Evolutionary conservation across 2,329 filamentous ascomycete genomes (phyloP), one percentile per base, ranked within the genome.

Genomic region (Penicillium rolfsii): DNA sequence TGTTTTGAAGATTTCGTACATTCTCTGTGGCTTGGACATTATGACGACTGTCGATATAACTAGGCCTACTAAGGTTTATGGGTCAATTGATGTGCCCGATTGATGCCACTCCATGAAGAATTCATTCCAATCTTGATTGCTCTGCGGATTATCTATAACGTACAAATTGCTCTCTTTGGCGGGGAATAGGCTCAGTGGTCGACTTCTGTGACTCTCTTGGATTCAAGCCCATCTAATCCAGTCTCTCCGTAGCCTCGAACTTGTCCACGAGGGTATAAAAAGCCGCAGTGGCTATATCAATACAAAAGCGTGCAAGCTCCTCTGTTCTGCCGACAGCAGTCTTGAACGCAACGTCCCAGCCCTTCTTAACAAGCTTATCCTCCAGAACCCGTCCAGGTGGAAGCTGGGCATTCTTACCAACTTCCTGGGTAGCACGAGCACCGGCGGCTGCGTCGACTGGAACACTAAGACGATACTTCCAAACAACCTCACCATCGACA

Each of bases 401-500:
- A 19, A 77, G 55, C 14, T 63, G 59, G 5, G 59, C 61, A 38
- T 62, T 57, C 46, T 48, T 43, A 2, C 49, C 63, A 19, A 49
- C 43, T 2, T 57, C 46, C 4, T 22, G 30, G 5, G 19, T 26
- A 6, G 57, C 26, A 40, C 43, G 35, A 9, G 28, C 19, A 45
- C 60, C 60, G 11, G 52, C 55, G 19, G 63, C 61, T 4, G 60
- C 60, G 3, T 58, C 45, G 24, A 77, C 43, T 0, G 79, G 79
- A 24, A 77, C 73, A 56, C 71, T 73, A 4, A 81, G 72, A 43
- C 69, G 69, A 63, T 81, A 80, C 57, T 74, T 89, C 94, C 94
- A 98, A 1, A 82, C 83, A 73, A 94, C 89, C 46, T 85, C 78
- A 1, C 93, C 94, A 74, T 97, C 90, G 19, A 97, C 83, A 73